phyloP scores from a whole-genome alignment of 495 filamentous ascomycete genomes.

The Filosporella fistucella region DNA sequence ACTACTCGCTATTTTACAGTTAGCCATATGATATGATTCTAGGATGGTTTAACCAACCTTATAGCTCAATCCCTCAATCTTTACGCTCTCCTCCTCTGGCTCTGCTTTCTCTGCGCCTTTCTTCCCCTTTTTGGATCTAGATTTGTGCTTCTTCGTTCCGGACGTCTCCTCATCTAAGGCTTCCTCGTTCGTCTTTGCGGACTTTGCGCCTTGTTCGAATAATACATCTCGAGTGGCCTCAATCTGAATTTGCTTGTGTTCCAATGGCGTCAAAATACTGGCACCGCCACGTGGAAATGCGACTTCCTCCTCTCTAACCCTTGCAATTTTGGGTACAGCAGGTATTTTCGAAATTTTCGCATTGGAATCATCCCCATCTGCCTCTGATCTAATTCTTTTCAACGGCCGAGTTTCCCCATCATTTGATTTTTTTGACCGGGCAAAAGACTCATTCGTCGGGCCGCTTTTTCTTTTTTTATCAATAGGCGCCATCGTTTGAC shows the following conservation, averaged over 20 bases:
- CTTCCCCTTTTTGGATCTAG: slow-evolving; percentile 47
- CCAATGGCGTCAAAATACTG: slow-evolving; percentile 85
- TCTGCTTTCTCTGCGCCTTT: slow-evolving; percentile 31
- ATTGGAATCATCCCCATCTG: slow-evolving; percentile 5
- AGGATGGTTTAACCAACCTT: slow-evolving; percentile 54
- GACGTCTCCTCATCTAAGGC: slow-evolving; percentile 36
- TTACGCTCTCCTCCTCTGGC: slow-evolving; percentile 54
- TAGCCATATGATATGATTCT: slow-evolving; percentile 26
- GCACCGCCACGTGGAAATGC: slow-evolving; percentile 91
- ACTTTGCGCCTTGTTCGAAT: slow-evolving; percentile 65
- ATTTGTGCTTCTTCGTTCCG: slow-evolving; percentile 47
- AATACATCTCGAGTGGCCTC: slow-evolving; percentile 89
- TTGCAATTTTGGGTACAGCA: slow-evolving; percentile 19
- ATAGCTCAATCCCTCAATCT: slow-evolving; percentile 82
- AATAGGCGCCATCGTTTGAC: slow-evolving; percentile 28
- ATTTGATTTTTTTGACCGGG: slow-evolving; percentile 18
- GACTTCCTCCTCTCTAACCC: slow-evolving; percentile 68
- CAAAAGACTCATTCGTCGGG: slow-evolving; percentile 24
- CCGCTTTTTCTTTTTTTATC: slow-evolving; percentile 25
- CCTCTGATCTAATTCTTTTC: slow-evolving; percentile 22
- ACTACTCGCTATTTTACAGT: slow-evolving; percentile 58
- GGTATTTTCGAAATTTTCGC: slow-evolving; percentile 7
- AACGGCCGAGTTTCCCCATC: slow-evolving; percentile 14
- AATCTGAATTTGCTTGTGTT: slow-evolving; percentile 93
- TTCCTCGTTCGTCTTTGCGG: slow-evolving; percentile 6